Evolutionary conservation across 2,329 filamentous ascomycete genomes (phyloP), one percentile per base, ranked within the genome.

Genomic region (Apiospora hydei): DNA sequence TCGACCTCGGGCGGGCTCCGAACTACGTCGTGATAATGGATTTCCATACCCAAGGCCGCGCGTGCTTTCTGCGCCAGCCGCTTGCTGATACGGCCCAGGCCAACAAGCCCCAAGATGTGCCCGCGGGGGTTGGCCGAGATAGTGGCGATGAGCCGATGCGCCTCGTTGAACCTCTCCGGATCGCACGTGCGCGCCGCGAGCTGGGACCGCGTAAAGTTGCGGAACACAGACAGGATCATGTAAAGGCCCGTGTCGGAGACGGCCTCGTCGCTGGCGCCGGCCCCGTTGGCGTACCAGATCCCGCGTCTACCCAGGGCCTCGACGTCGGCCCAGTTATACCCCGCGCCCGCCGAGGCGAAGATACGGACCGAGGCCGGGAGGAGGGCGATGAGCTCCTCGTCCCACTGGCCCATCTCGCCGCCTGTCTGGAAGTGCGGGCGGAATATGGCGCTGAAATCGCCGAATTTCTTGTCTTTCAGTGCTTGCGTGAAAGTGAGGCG

Each of bases 241-340:
- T 80, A 86, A 0, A 85, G 76, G 0, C 79, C 81, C 0, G 81
- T 84, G 61, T 86, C 84, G 1, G 84, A 83, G 26, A 85, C 83
- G 14, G 84, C 83, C 68, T 85, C 83, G 43, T 84, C 81, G 14
- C 83, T 82, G 7, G 82, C 82, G 0, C 82, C 81, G 0, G 83
- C 83, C 0, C 83, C 83, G 64, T 86, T 86, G 68, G 82, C 78
- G 71, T 85, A 85, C 80, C 77, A 88, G 74, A 85, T 83, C 1
- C 77, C 75, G 1, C 76, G 77, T 0, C 77, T 74, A 6, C 79
- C 75, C 3, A 90, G 81, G 0, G 81, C 79, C 53, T 85, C 81
- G 0, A 88, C 89, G 75, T 92, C 88, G 0, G 88, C 90, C 90
- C 90, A 92, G 80, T 93, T 90, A 77, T 89, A 92, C 21, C 91